Base-by-base conservation (phyloP, 371 early-diverging fungal genomes). In the Circinella umbellata region DNA sequence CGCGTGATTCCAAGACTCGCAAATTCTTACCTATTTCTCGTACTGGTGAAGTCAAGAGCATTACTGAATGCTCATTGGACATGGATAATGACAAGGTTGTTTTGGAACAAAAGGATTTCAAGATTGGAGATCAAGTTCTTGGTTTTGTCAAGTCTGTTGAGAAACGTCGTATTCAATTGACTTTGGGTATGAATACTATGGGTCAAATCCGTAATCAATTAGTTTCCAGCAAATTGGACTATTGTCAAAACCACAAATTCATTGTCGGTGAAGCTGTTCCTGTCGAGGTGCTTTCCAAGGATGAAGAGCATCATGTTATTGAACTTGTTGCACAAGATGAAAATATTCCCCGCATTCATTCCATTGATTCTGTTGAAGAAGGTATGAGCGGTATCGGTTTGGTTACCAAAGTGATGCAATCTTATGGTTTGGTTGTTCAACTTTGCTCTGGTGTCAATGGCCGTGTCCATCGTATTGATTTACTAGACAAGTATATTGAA, bases 21-120 rank as follows among this genome's bases (percentile, higher is more conserved):
- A 87, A 83, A 47, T 88, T 79, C 69, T 76, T 94, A 34, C 88
- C 93, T 13, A 83, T 93, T 70, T 85, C 85, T 3, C 86, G 88
- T 62, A 73, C 78, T 34, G 73, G 77, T 49, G 73, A 67, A 61
- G 34, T 61, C 36, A 71, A 73, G 63, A 48, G 73, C 62, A 64
- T 67, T 36, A 54, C 65, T 37, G 74, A 76, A 55, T 78, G 77
- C 66, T 81, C 82, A 7, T 69, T 81, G 13, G 64, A 69, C 10
- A 47, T 71, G 11, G 70, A 76, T 9, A 48, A 54, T 13, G 49
- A 68, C n/a, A 55, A 60, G 34, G 65, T 42, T 2, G 42, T 61
- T 46, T 69, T 70, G 70, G 81, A 64, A 27, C 57, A 77, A 10
- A 80, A 78, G 46, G 75, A 76, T 39, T 49, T 90, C 67, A 76